phyloP scores from a whole-genome alignment of 306 rosid genomes.

The Dalbergia cochinchinensis region DNA sequence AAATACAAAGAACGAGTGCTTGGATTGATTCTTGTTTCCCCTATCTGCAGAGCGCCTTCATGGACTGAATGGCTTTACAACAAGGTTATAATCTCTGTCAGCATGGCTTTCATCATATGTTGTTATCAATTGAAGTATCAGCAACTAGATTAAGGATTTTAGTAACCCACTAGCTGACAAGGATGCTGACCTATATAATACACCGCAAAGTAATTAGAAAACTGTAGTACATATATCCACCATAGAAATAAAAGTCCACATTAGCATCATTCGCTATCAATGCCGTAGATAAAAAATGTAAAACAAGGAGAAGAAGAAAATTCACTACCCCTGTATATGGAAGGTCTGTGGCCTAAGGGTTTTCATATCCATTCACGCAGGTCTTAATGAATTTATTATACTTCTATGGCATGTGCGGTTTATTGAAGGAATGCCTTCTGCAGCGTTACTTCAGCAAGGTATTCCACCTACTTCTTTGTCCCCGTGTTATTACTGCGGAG shows the following conservation, averaged over 20 bases:
- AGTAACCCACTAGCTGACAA: not conserved
- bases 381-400: conserved; percentile 75
- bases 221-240: not conserved
- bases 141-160: conserved; percentile 22
- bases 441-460: conserved; percentile 93
- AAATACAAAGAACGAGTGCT: conserved; percentile 79
- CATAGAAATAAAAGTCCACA: not conserved
- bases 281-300: not conserved
- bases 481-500: not conserved
- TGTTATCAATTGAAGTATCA: conserved; percentile 34
- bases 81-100: conserved; percentile 61
- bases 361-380: conserved; percentile 50
- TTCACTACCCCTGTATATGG: not conserved
- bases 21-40: conserved; percentile 88
- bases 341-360: conserved; percentile 13
- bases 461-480: conserved; percentile 32
- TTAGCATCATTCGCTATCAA: not conserved
- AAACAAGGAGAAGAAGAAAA: not conserved
- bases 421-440: conserved; percentile 87
- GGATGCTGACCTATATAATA: conserved; percentile 7
- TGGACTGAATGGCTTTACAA: conserved; percentile 94
- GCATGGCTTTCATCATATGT: conserved; percentile 22
- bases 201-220: not conserved
- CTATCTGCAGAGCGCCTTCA: conserved; percentile 80
- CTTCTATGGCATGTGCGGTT: conserved; percentile 86